phyloP scores from a whole-genome alignment of 352 stramenopile genomes.

The Synura sp. region DNA sequence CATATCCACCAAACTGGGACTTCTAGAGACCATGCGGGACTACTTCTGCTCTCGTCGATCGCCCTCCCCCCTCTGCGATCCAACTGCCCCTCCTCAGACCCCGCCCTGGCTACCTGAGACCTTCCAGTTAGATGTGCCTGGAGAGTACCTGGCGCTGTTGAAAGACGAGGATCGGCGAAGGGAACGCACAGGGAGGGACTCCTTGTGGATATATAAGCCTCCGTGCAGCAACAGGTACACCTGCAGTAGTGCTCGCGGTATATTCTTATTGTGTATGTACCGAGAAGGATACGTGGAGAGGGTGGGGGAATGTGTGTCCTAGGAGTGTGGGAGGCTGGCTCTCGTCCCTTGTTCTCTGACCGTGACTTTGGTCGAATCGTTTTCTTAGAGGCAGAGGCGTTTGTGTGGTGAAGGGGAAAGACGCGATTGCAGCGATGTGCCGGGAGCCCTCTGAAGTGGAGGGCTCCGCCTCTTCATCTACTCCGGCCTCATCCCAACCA shows the following conservation, averaged over 20 bases:
- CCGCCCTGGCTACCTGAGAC: constrained; percentile 41
- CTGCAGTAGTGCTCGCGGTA: too few species aligned
- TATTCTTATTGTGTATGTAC: too few species aligned
- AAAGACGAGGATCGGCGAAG: neutral
- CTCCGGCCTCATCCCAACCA: too few species aligned
- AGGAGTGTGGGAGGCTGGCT: too few species aligned
- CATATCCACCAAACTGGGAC: constrained; percentile 47
- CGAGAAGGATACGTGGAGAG: too few species aligned
- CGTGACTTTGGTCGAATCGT: too few species aligned
- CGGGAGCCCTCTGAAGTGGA: neutral
- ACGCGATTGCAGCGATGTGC: constrained; percentile 11
- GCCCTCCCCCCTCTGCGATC: too few species aligned
- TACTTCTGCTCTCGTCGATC: neutral
- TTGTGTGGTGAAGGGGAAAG: constrained; percentile 11
- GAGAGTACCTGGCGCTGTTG: constrained; percentile 34
- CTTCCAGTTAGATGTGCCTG: constrained; percentile 42
- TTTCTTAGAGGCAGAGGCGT: constrained; percentile 48
- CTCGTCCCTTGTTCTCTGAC: too few species aligned
- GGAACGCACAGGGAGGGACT: neutral
- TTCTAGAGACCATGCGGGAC: constrained; percentile 42
- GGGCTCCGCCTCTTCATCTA: neutral
- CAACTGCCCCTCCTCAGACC: too few species aligned
- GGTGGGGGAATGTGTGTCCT: too few species aligned
- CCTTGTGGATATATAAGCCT: constrained; percentile 49
- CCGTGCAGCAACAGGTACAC: constrained; percentile 44